Conservation (phyloP, 2,329 filamentous ascomycete genomes). For the Xylaria digitata region DNA sequence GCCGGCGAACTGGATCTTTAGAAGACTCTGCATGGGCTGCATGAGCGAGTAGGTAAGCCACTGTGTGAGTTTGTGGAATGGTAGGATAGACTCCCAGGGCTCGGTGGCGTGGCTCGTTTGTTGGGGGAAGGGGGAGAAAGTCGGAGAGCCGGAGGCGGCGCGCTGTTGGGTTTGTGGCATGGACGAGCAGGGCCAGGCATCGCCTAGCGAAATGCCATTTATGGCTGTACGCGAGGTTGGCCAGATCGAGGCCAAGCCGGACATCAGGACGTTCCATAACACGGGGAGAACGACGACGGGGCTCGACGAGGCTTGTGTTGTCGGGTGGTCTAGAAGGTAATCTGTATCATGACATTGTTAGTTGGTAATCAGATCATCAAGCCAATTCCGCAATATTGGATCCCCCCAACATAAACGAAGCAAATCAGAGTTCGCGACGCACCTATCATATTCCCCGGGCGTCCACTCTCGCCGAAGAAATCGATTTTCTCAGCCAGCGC, state of each 20-base stretch:
- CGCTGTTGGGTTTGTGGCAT: constrained; percentile 70
- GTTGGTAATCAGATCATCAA: constrained; percentile 21
- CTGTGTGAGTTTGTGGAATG: constrained; percentile 94
- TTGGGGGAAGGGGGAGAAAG: constrained; percentile 61
- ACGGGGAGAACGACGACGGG: constrained; percentile 89
- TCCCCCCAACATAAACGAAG: neutral
- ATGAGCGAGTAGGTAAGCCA: constrained; percentile 96
- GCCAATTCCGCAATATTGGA: neutral
- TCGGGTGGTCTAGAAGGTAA: constrained; percentile 90
- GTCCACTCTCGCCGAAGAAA: constrained; percentile 83
- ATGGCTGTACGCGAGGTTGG: constrained; percentile 86
- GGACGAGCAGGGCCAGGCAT: constrained; percentile 90
- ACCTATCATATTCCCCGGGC: constrained; percentile 96
- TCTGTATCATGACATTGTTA: constrained; percentile 62
- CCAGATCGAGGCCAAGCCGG: constrained; percentile 89
- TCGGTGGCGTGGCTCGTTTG: constrained; percentile 42
- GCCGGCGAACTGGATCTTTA: constrained; percentile 84
- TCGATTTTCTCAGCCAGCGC: constrained; percentile 81
- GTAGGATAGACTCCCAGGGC: constrained; percentile 81
- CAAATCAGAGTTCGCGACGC: constrained; percentile 48
- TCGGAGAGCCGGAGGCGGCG: constrained; percentile 58
- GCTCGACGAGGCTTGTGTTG: constrained; percentile 87
- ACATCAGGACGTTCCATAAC: constrained; percentile 90
- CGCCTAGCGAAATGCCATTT: constrained; percentile 86
- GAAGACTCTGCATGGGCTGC: constrained; percentile 86